Conservation (phyloP, 176 grass and related monocot genomes). For the Sorghum bicolor region Sorghum_bicolor_NCBIv3 NC_012874.2:4344501-4345000, state of each 20-base stretch:
- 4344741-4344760: constrained; percentile 5
- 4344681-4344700: not conserved
- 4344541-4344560: not conserved
- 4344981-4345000: not conserved
- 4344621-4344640: not conserved
- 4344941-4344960: not conserved
- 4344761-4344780: constrained; percentile 5
- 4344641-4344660: not conserved
- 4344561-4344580: constrained; percentile 2
- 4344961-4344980: not conserved
- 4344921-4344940: too few species aligned
- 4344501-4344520: not conserved
- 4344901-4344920: not conserved
- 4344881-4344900: constrained; percentile 5
- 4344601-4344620: not conserved
- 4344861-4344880: constrained; percentile 13
- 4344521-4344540: not conserved
- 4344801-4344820: not conserved
- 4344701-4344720: constrained; percentile 2
- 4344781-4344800: not conserved
- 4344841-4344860: constrained; percentile 14
- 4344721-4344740: constrained; percentile 18
- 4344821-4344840: constrained; percentile 15
- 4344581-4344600: not conserved
- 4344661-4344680: not conserved